These are phyloP conservation scores for Cucurbitaria berberidis DNA, from an alignment of 2,329 filamentous ascomycete species.

Conservation along the genomic window DNA sequence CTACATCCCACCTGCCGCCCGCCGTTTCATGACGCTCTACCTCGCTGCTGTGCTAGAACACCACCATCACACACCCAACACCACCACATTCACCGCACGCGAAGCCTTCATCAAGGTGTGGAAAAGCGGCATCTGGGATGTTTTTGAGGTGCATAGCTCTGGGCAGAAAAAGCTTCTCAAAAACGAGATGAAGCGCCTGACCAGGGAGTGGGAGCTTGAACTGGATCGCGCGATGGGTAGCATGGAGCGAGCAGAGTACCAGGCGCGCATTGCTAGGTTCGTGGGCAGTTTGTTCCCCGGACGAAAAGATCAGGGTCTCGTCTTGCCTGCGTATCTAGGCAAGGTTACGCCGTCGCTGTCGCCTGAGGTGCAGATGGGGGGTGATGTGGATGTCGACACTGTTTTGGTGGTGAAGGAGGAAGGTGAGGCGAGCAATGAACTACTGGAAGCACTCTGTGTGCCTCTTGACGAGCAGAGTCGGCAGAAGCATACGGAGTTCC, in stretches of 20 bases:
- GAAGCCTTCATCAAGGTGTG: slow-evolving; percentile 25
- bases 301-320: slow-evolving; percentile 8
- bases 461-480: neutral
- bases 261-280: slow-evolving; percentile 17
- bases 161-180: slow-evolving; percentile 25
- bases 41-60: slow-evolving; percentile 30
- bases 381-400: too few relatives aligned
- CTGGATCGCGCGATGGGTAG: slow-evolving; percentile 2
- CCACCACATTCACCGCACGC: slow-evolving; percentile 12
- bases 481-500: neutral
- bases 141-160: slow-evolving; percentile 12
- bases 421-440: slow-evolving; percentile 2
- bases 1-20: slow-evolving; percentile 2
- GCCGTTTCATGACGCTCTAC: slow-evolving; percentile 22
- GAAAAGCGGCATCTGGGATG: slow-evolving; percentile 14
- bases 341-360: too few relatives aligned
- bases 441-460: slow-evolving; percentile 15
- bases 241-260: slow-evolving; percentile 11
- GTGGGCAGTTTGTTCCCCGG: slow-evolving; percentile 23
- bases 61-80: slow-evolving; percentile 22
- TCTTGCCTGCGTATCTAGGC: too few relatives aligned
- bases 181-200: slow-evolving; percentile 15
- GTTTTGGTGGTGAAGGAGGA: neutral
- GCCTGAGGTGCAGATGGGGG: too few relatives aligned
- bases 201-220: slow-evolving; percentile 15